Evolutionary conservation across 495 filamentous ascomycete genomes (phyloP), one percentile per base, ranked within the genome.

Genomic region (Pseudevernia furfuracea): DNA sequence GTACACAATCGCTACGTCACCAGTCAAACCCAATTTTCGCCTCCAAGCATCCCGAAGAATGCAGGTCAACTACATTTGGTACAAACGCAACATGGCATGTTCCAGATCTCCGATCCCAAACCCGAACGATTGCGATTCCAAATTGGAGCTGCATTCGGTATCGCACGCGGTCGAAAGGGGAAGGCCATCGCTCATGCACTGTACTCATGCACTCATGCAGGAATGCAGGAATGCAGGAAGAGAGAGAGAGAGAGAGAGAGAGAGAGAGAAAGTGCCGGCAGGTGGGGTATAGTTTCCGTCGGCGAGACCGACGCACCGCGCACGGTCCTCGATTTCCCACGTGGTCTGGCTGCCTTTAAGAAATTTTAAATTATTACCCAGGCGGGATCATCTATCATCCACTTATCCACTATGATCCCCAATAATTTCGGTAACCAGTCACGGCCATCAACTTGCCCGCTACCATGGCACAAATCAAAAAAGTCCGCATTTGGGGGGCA

Each of bases 221-320:
- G n/a, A n/a, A n/a, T n/a, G n/a, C n/a, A n/a, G n/a, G n/a, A n/a
- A n/a, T n/a, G n/a, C n/a, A n/a, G n/a, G n/a, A n/a, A n/a, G n/a
- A n/a, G n/a, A n/a, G n/a, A n/a, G n/a, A n/a, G n/a, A n/a, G n/a
- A n/a, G n/a, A n/a, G n/a, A n/a, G n/a, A n/a, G n/a, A n/a, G n/a
- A n/a, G n/a, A n/a, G n/a, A n/a, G n/a, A n/a, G n/a, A n/a, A n/a
- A n/a, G n/a, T 30, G 49, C 46, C 46, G 46, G 46, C 25, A 30
- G 28, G 25, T 17, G 23, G 52, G 30, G 52, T 34, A 53, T 53
- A 53, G 49, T 53, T 53, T 53, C 49, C 49, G 49, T 53, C 49
- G 52, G 52, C 7, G 52, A 34, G 52, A 12, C 15, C 30, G 52
- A 55, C 15, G 28, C 25, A 30, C 28, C 14, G 28, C 10, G 49